These are phyloP conservation scores for Albophoma yamanashiensis DNA, from an alignment of 2,329 filamentous ascomycete genomes.

Conservation along the genomic window DNA sequence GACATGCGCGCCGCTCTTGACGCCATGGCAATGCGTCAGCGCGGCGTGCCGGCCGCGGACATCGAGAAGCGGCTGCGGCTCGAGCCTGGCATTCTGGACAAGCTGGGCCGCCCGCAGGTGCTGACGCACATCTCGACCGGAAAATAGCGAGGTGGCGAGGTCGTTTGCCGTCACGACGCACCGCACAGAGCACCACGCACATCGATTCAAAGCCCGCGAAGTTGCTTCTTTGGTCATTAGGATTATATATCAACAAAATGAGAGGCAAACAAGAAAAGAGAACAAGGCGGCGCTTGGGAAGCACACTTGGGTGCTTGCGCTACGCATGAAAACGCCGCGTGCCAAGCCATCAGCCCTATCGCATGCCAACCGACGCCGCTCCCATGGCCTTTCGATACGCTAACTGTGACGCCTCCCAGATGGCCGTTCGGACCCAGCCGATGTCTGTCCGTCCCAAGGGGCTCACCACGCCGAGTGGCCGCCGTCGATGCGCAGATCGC, in stretches of 20 bases:
- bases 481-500: constrained; percentile 60
- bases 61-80: constrained; percentile 38
- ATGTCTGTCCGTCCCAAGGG: neutral
- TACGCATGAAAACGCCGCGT: neutral
- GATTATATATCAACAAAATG: neutral
- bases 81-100: constrained; percentile 31
- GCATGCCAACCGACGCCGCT: neutral
- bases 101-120: constrained; percentile 29
- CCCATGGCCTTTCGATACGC: neutral
- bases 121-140: constrained; percentile 23
- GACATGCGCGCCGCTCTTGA: constrained; percentile 36
- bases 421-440: neutral
- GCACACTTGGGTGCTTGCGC: neutral
- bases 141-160: neutral
- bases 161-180: neutral
- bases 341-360: neutral
- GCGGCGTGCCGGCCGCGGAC: constrained; percentile 23
- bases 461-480: constrained; percentile 52
- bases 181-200: neutral
- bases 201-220: neutral
- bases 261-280: neutral
- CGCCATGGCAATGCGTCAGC: constrained; percentile 30
- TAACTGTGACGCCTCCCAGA: neutral
- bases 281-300: neutral
- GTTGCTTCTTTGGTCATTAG: neutral